These are phyloP conservation scores for Crithidia mellificae DNA, from an alignment of 208 protist species.

Conservation along the genomic window DNA sequence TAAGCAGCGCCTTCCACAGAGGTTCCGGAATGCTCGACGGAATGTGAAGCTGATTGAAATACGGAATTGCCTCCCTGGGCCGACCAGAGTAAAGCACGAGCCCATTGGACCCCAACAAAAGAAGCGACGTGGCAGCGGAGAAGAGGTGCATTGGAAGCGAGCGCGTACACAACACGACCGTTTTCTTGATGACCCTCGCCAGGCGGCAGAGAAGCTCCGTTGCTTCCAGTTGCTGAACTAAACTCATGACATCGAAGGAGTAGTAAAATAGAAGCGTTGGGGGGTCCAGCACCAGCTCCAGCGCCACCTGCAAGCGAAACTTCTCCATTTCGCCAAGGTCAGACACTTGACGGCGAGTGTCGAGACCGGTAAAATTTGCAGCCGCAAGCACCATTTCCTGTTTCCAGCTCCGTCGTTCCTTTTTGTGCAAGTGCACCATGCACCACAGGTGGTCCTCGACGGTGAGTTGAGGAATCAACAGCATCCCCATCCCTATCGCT, in stretches of 20 bases:
- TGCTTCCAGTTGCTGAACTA: conserved; percentile 26
- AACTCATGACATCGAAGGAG: conserved; percentile 40
- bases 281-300: conserved; percentile 66
- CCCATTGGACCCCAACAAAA: conserved; percentile 45
- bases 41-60: conserved; percentile 56
- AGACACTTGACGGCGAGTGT: conserved; percentile 28
- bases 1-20: conserved; percentile 17
- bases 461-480: conserved; percentile 49
- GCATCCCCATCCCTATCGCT: conserved; percentile 21
- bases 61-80: conserved; percentile 27
- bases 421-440: conserved; percentile 51
- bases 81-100: conserved; percentile 56
- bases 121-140: conserved; percentile 37
- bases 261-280: conserved; percentile 49
- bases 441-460: conserved; percentile 60
- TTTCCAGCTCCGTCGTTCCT: conserved; percentile 36
- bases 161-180: conserved; percentile 51
- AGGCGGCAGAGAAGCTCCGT: conserved; percentile 40
- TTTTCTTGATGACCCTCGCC: conserved; percentile 46
- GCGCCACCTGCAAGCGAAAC: conserved; percentile 56
- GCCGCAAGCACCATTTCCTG: conserved; percentile 37
- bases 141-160: conserved; percentile 44
- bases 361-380: conserved; percentile 42
- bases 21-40: conserved; percentile 21
- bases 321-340: conserved; percentile 38